Evolutionary conservation across 2,329 filamentous ascomycete species (phyloP).

Genomic region (Fusarium acutatum): DNA sequence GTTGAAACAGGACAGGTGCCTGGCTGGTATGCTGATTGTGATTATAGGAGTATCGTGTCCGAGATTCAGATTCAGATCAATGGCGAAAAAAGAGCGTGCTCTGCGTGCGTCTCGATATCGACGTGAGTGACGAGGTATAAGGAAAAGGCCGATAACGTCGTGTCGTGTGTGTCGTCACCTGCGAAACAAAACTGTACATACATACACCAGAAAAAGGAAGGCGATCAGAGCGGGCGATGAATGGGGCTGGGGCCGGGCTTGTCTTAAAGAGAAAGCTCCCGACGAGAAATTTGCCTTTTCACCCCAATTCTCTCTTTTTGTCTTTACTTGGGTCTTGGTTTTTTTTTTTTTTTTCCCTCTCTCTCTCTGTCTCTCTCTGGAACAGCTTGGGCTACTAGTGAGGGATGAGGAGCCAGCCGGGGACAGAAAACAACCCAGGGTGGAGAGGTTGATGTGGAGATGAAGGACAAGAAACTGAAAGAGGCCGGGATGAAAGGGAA

Average conservation of each 20-base stretch:
- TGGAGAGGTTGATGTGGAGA: conserved; percentile 35
- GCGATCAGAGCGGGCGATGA: conserved; percentile 19
- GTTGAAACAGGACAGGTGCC: conserved; percentile 16
- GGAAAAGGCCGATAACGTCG: neutral
- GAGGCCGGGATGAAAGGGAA: conserved; percentile 18
- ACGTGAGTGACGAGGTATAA: neutral
- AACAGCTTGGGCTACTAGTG: conserved; percentile 19
- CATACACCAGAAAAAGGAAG: conserved; percentile 24
- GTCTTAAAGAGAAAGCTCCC: conserved; percentile 31
- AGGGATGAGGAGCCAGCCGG: conserved; percentile 22
- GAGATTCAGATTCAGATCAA: neutral
- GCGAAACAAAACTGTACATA: conserved; percentile 9
- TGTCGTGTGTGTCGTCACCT: conserved; percentile 29
- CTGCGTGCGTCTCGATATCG: neutral
- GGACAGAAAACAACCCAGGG: conserved; percentile 22
- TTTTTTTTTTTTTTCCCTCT: neutral
- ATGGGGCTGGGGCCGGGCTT: conserved; percentile 27
- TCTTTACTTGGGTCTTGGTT: neutral
- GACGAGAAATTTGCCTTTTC: conserved; percentile 10
- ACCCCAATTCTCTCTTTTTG: neutral
- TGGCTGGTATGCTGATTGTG: conserved; percentile 27
- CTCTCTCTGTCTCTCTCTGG: neutral
- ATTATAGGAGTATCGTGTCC: conserved; percentile 20
- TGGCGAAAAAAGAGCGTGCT: conserved; percentile 1
- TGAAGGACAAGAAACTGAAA: conserved; percentile 21